Conservation (phyloP, 2,329 filamentous ascomycete genomes). For the Chaetothyriales sp. region DNA sequence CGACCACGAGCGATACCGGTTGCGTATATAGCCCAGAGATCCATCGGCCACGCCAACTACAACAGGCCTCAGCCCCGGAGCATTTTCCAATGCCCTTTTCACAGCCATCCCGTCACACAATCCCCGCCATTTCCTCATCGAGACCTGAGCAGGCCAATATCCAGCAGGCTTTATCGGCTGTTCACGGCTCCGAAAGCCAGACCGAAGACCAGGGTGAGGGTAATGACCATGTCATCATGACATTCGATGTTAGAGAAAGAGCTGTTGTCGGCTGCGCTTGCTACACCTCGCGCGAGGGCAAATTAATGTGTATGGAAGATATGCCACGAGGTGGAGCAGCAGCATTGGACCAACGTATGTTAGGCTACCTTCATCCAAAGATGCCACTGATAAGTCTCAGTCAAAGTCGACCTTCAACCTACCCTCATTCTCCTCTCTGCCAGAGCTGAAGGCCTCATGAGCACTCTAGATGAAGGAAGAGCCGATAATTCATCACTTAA, state of each 20-base stretch:
- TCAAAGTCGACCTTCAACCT: conserved; percentile 46
- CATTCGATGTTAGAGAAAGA: conserved; percentile 57
- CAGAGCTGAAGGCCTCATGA: conserved; percentile 30
- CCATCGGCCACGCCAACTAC: neutral
- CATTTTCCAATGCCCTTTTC: neutral
- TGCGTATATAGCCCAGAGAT: conserved; percentile 3
- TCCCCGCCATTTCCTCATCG: neutral
- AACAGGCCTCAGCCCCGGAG: neutral
- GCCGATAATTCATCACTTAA: conserved; percentile 12
- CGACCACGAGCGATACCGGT: conserved; percentile 11
- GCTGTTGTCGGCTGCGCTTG: conserved; percentile 70
- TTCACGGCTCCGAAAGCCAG: neutral
- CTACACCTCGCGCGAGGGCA: conserved; percentile 55
- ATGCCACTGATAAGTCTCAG: conserved; percentile 26
- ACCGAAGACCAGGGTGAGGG: conserved; percentile 32
- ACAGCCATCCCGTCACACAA: neutral
- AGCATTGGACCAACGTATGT: conserved; percentile 43
- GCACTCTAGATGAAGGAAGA: conserved; percentile 5
- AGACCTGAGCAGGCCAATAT: neutral
- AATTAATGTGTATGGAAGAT: conserved; percentile 63
- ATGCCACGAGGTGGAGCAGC: conserved; percentile 53
- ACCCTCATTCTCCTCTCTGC: conserved; percentile 44
- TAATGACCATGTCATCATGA: conserved; percentile 60
- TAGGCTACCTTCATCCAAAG: conserved; percentile 10
- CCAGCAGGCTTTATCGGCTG: neutral